Base-by-base conservation (phyloP, 2,329 filamentous ascomycete genomes). In the Penicillium sp. region DNA sequence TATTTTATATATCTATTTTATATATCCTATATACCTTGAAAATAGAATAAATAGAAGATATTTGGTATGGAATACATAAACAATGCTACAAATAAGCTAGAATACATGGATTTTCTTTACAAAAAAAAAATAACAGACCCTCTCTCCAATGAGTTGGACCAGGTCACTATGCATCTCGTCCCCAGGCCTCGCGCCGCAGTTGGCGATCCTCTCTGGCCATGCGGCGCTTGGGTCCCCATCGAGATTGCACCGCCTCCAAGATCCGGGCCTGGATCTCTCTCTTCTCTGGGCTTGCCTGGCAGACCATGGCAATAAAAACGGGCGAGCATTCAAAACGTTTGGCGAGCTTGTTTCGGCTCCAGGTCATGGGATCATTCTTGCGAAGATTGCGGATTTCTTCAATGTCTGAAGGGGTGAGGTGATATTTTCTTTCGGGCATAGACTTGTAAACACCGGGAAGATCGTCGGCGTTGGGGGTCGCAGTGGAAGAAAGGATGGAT, bases 241-340 rank as follows among this genome's bases (percentile, higher is more conserved):
- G 81, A 55, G 75, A 78, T 76, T 85, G 84, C 44, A 83, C 78
- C 47, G 74, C 79, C 67, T 83, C 80, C 66, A 85, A 69, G 64
- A 78, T 74, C 61, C 77, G 68, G 63, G 73, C 73, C 66, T 82
- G 79, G 47, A 79, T 73, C 57, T 72, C 67, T 64, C 78, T 78
- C 75, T 82, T 78, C 61, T 81, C 73, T 41, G 73, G 72, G 59
- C 81, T 81, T 31, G 81, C 82, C 61, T 81, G 77, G 51, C 80
- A 82, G 55, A 86, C 82, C 76, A 87, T 77, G 10, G 81, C 81
- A 45, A 88, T 81, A 63, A 89, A 88, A 51, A 87, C 81, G 57
- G 82, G 78, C 55, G 80, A 85, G 72, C 86, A 88, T 6, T 82
- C 80, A 69, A 87, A 89, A 68, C 82, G 83, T 70, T 85, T 81